Conservation (phyloP, 2,329 filamentous ascomycete species). For the Alternaria sp. region DNA sequence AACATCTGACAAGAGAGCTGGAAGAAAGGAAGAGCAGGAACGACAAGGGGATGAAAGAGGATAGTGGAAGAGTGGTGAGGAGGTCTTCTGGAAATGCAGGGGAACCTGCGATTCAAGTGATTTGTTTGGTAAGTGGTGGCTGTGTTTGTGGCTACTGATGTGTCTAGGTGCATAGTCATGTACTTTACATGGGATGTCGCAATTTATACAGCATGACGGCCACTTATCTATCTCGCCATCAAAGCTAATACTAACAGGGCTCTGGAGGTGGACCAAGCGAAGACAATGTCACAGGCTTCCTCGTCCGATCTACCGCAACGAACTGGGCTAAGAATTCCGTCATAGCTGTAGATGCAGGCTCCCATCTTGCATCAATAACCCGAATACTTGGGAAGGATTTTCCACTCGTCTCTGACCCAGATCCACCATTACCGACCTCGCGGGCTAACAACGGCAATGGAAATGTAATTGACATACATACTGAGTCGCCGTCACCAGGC, state of each 20-base stretch:
- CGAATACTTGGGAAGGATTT: conserved; percentile 72
- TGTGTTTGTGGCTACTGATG: neutral
- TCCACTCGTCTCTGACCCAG: conserved; percentile 50
- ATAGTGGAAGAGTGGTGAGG: conserved; percentile 49
- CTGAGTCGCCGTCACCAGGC: conserved; percentile 38
- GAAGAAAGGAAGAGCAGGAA: conserved; percentile 1
- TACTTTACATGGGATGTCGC: neutral
- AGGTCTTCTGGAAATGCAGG: conserved; percentile 45
- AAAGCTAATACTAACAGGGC: conserved; percentile 65
- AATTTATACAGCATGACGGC: neutral
- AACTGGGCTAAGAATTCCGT: conserved; percentile 84
- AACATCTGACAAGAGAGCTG: neutral
- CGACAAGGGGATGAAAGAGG: conserved; percentile 52
- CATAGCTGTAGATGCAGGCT: conserved; percentile 92
- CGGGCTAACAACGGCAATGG: conserved; percentile 29
- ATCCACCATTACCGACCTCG: conserved; percentile 17
- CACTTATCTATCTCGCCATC: neutral
- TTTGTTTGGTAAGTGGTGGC: conserved; percentile 54
- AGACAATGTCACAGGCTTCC: conserved; percentile 86
- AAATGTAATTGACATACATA: conserved; percentile 20
- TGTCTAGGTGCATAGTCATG: neutral
- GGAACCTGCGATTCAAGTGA: conserved; percentile 57
- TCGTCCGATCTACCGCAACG: conserved; percentile 81
- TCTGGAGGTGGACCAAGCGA: conserved; percentile 89
- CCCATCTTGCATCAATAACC: conserved; percentile 86